Base-by-base conservation (phyloP, 768 basidiomycete species). In the Omphalotus guepiniiformis region DNA sequence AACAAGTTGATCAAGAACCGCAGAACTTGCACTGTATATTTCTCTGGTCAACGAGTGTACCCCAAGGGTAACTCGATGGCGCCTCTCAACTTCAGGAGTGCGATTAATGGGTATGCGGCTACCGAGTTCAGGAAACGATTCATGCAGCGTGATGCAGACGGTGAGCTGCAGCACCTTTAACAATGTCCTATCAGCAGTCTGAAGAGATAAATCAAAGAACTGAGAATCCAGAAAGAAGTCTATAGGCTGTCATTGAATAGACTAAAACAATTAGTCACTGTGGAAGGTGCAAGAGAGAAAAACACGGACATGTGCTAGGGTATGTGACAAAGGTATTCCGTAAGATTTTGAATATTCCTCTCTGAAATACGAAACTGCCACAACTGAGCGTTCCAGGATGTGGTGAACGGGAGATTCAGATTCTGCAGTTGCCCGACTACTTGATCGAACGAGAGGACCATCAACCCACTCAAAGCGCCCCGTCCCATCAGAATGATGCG, bases 381-480 rank as follows among this genome's bases (percentile, higher is more conserved):
- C n/a, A n/a, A n/a, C n/a, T n/a, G n/a, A n/a, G n/a, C n/a, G n/a
- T n/a, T n/a, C n/a, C n/a, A n/a, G n/a, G n/a, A n/a, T n/a, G n/a
- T n/a, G n/a, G n/a, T n/a, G n/a, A n/a, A n/a, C n/a, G n/a, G n/a
- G n/a, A n/a, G n/a, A n/a, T n/a, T n/a, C n/a, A n/a, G n/a, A n/a
- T n/a, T n/a, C n/a, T n/a, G n/a, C n/a, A n/a, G n/a, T n/a, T n/a
- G n/a, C n/a, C n/a, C n/a, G n/a, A 25, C 27, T 3, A 49, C 42
- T 13, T 2, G 96, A 93, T 39, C 70, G 76, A 39, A 96, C 73
- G 23, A 99, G 73, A 7, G 93, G 91, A 0, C 96, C 96, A 61
- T 99, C 95, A 3, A 93, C 74, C 96, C 96, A 99, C 58, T 90
- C 88, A 59, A 99, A 96, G 13, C 75, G 78, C 28, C 85, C 81